Conservation (phyloP, 345 rosid genomes). For the Camelina sativa region DNA sequence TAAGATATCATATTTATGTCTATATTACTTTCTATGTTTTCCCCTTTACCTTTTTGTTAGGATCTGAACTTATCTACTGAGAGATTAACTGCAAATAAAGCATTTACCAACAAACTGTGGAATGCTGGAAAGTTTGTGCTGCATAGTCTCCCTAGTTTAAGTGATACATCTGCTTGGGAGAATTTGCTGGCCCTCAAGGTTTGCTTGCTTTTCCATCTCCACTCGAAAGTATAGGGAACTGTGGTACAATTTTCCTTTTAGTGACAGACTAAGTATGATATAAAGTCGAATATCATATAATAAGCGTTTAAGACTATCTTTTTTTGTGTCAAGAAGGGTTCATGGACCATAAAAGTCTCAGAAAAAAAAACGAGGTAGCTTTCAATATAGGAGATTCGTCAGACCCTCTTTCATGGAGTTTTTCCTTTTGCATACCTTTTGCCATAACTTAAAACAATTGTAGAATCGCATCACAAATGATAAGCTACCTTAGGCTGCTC, state of each 20-base stretch:
- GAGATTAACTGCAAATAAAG: slow-evolving; percentile 93
- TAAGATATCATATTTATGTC: slow-evolving; percentile 29
- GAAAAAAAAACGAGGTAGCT: slow-evolving; percentile 14
- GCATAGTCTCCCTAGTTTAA: slow-evolving; percentile 79
- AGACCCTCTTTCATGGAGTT: slow-evolving; percentile 20
- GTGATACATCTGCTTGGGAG: slow-evolving; percentile 78
- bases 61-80: slow-evolving; percentile 93
- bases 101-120: slow-evolving; percentile 97
- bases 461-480: slow-evolving; percentile 5
- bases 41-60: slow-evolving; percentile 51
- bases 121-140: slow-evolving; percentile 97
- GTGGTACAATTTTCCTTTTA: slow-evolving; percentile 3
- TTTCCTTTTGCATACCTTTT: slow-evolving; percentile 14
- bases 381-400: slow-evolving; percentile 11
- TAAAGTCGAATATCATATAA: not conserved
- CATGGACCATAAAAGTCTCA: slow-evolving; percentile 15
- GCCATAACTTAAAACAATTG: slow-evolving; percentile 12
- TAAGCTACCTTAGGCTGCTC: slow-evolving; percentile 17
- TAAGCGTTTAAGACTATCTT: not conserved
- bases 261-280: slow-evolving; percentile 24
- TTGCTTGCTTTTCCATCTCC: slow-evolving; percentile 37
- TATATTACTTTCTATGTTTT: slow-evolving; percentile 32
- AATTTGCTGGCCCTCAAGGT: slow-evolving; percentile 67
- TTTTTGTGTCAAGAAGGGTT: slow-evolving; percentile 18
- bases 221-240: slow-evolving; percentile 12